Percentiles rank a stretch among this genome's conserved stretches.
Evolutionary conservation across 2,329 filamentous ascomycete species (phyloP).

Genomic region (Cephalotrichum gorgonifer): DNA sequence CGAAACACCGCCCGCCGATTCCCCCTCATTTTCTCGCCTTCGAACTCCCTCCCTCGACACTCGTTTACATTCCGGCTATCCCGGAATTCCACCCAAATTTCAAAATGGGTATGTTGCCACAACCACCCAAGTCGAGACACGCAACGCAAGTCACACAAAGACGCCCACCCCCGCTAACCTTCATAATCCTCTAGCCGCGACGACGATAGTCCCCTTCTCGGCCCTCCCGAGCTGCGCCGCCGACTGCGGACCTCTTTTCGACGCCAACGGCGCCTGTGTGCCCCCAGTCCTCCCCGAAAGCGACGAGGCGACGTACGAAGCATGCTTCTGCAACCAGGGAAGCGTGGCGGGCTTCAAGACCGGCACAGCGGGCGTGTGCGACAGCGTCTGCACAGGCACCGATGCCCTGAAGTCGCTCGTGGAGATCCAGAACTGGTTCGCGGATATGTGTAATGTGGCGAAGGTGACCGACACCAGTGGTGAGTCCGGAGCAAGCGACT

Average conservation of each 20-base stretch:
- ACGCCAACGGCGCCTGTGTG: conserved; percentile 63
- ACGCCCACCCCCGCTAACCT: neutral
- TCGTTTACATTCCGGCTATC: neutral
- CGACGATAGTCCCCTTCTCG: conserved; percentile 39
- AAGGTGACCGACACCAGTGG: conserved; percentile 10
- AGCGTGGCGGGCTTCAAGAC: conserved; percentile 48
- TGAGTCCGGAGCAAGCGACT: neutral
- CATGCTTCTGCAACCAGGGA: conserved; percentile 64
- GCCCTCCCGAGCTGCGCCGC: conserved; percentile 53
- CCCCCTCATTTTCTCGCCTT: neutral
- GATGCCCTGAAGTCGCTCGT: conserved; percentile 30
- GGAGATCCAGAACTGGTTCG: conserved; percentile 62
- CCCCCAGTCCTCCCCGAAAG: conserved; percentile 41
- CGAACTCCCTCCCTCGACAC: neutral
- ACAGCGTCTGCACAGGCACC: conserved; percentile 34
- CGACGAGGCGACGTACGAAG: conserved; percentile 43
- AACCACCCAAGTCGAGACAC: too few relatives aligned
- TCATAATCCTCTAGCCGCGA: neutral
- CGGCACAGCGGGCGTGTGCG: conserved; percentile 51
- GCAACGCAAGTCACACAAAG: too few relatives aligned
- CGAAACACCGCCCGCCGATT: neutral
- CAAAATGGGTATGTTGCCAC: neutral
- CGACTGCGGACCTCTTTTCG: conserved; percentile 48
- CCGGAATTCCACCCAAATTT: neutral
- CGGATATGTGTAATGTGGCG: conserved; percentile 47